Conservation (phyloP, 371 early-diverging fungal species). For the Haplosporangium sp. region DNA sequence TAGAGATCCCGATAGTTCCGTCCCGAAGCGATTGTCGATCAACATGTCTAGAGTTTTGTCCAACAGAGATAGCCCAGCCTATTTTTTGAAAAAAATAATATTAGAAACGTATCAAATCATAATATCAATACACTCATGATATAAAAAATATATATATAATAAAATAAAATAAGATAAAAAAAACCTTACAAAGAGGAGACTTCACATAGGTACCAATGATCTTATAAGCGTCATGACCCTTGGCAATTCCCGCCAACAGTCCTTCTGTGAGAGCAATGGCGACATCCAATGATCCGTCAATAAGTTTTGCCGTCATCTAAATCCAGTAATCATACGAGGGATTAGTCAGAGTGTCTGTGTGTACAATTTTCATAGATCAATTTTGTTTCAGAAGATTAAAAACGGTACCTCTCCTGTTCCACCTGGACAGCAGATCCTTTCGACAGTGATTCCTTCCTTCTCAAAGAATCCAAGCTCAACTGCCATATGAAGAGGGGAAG, state of each 20-base stretch:
- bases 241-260: slow-evolving; percentile 78
- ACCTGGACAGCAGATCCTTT: slow-evolving; percentile 76
- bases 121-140: slow-evolving; percentile 3
- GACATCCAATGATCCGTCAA: slow-evolving; percentile 77
- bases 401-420: slow-evolving; percentile 77
- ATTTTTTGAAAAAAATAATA: slow-evolving; percentile 1
- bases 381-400: background rate
- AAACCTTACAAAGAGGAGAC: slow-evolving; percentile 75
- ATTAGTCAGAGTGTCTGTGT: too few relatives aligned
- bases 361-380: too few relatives aligned
- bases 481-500: slow-evolving; percentile 81
- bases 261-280: slow-evolving; percentile 92
- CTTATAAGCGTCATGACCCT: slow-evolving; percentile 69
- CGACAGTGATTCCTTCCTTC: slow-evolving; percentile 69
- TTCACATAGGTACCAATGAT: slow-evolving; percentile 84
- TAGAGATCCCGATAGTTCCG: slow-evolving; percentile 77
- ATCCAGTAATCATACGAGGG: too few relatives aligned
- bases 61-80: slow-evolving; percentile 82
- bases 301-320: slow-evolving; percentile 83
- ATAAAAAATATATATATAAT: background rate
- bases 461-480: slow-evolving; percentile 70
- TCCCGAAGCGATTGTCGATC: slow-evolving; percentile 70
- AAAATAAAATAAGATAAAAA: background rate
- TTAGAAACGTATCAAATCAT: slow-evolving; percentile 8
- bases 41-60: slow-evolving; percentile 60